Evolutionary conservation across 345 rosid species (phyloP).

Genomic region (Brassica rapa): DNA sequence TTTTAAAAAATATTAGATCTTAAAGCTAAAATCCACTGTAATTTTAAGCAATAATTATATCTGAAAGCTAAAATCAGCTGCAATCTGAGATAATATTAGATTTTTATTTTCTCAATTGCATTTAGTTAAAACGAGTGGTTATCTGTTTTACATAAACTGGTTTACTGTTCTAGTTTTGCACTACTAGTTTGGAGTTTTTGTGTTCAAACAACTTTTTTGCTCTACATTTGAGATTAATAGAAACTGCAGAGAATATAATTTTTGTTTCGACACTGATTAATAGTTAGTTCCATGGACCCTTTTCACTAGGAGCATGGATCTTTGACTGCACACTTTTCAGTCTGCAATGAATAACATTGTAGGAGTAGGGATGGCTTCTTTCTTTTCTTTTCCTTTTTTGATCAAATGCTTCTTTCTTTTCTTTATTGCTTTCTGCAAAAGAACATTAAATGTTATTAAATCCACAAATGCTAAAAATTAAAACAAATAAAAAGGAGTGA

Average conservation of each 20-base stretch:
- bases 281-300: not conserved
- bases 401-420: constrained; percentile 6
- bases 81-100: not conserved
- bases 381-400: not conserved
- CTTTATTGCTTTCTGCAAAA: constrained; percentile 16
- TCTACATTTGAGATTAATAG: not conserved
- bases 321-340: constrained; percentile 26
- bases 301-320: constrained; percentile 14
- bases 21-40: too few species aligned
- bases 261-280: not conserved
- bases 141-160: not conserved
- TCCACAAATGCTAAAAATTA: not conserved
- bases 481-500: constrained; percentile 9
- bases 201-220: not conserved
- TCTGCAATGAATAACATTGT: not conserved
- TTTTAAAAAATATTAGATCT: too few species aligned
- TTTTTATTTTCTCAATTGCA: not conserved
- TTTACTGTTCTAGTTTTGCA: not conserved
- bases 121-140: not conserved
- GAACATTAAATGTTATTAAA: constrained; percentile 7
- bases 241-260: constrained; percentile 5
- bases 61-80: constrained; percentile 3
- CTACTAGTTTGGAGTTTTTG: not conserved
- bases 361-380: constrained; percentile 2
- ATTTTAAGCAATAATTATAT: not conserved